These are phyloP conservation scores for Mycena sp. DNA, from an alignment of 1,284 basidiomycete genomes.

Conservation along the genomic window DNA sequence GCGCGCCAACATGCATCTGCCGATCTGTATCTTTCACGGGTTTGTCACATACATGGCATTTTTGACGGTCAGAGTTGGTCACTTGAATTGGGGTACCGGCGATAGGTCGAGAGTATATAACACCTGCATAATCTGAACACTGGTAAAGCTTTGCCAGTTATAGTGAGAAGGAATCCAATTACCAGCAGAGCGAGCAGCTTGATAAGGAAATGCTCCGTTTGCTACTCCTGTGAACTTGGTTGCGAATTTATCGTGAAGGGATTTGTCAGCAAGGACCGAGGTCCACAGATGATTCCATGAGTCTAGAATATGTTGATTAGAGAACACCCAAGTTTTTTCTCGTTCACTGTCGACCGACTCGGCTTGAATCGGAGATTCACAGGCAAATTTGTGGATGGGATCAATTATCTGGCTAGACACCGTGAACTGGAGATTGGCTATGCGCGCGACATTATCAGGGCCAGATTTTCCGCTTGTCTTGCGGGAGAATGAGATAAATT, in stretches of 20 bases:
- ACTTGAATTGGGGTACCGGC: neutral
- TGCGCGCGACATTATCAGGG: neutral
- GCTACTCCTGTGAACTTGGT: slow-evolving; percentile 2
- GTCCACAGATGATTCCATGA: neutral
- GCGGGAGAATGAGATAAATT: neutral
- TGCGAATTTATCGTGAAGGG: slow-evolving; percentile 7
- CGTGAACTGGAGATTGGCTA: neutral
- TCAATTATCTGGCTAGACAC: slow-evolving; percentile 9
- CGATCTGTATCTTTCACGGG: neutral
- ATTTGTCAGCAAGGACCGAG: neutral
- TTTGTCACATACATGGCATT: neutral
- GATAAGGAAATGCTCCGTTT: too few species aligned
- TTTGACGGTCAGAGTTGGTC: neutral
- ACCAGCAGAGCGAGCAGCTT: too few species aligned
- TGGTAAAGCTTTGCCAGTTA: too few species aligned
- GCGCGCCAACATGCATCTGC: neutral
- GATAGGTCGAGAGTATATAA: neutral
- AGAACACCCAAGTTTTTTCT: slow-evolving; percentile 16
- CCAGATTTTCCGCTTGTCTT: neutral
- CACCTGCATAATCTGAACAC: neutral
- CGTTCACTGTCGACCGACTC: neutral
- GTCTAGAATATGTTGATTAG: neutral
- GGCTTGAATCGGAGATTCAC: neutral
- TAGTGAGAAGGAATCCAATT: too few species aligned
- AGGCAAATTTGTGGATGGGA: neutral